Conservation (phyloP, 176 grass and related monocot species). For the Oryza glaberrima region DNA sequence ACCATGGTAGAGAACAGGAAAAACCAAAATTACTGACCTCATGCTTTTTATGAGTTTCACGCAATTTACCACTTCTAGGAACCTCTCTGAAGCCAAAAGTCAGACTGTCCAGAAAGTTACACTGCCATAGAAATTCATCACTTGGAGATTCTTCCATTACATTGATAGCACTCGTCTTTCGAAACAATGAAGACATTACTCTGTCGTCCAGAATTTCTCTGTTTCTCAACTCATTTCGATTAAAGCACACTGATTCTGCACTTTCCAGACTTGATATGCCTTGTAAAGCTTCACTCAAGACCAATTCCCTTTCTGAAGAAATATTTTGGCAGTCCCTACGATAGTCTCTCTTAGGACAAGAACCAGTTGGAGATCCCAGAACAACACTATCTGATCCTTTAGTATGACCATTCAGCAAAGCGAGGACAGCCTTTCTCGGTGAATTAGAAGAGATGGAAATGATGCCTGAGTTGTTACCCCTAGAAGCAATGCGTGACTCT, state of each 20-base stretch:
- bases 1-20: not conserved
- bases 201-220: conserved; percentile 7
- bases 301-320: conserved; percentile 8
- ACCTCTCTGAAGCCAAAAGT: not conserved
- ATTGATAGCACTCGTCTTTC: not conserved
- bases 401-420: conserved; percentile 20
- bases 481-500: conserved; percentile 26
- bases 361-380: conserved; percentile 39
- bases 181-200: not conserved
- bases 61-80: not conserved
- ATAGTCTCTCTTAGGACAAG: conserved; percentile 26
- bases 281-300: conserved; percentile 22
- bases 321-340: conserved; percentile 6
- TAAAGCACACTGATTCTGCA: conserved; percentile 18
- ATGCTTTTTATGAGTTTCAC: conserved; percentile 14
- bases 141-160: not conserved
- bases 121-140: conserved; percentile 17
- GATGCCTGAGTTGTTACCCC: conserved; percentile 34
- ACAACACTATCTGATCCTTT: conserved; percentile 39
- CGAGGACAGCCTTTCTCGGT: conserved; percentile 34
- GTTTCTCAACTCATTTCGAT: conserved; percentile 22
- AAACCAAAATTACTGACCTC: conserved; percentile 39
- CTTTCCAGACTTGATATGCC: conserved; percentile 20
- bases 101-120: conserved; percentile 15
- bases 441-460: conserved; percentile 63